phyloP scores from a whole-genome alignment of 2,329 filamentous ascomycete species.

The Microsporum audouinii region DNA sequence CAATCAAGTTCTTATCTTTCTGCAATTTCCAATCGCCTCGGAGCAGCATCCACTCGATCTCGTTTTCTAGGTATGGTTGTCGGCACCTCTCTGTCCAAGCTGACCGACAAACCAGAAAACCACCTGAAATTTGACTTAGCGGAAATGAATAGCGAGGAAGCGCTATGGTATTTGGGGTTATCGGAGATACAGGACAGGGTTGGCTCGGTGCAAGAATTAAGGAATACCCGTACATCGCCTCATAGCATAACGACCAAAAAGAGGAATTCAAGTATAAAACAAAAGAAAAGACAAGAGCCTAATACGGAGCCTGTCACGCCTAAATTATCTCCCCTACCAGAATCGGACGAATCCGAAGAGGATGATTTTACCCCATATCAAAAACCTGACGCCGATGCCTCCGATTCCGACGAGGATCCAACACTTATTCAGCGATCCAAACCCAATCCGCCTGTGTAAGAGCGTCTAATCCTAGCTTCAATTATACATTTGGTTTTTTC shows the following conservation, averaged over 20 bases:
- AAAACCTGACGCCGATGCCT: constrained; percentile 76
- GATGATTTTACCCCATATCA: constrained; percentile 64
- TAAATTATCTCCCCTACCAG: constrained; percentile 46
- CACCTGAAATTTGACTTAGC: constrained; percentile 75
- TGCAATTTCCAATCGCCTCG: constrained; percentile 73
- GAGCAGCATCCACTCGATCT: constrained; percentile 60
- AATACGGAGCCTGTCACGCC: constrained; percentile 11
- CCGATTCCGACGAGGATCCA: constrained; percentile 88
- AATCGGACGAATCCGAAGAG: constrained; percentile 48
- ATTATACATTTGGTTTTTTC: neutral
- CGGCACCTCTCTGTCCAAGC: constrained; percentile 56
- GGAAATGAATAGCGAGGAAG: constrained; percentile 62
- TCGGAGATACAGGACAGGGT: constrained; percentile 50
- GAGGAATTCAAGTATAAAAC: neutral
- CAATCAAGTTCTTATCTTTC: constrained; percentile 63
- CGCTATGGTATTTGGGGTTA: constrained; percentile 61
- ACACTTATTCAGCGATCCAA: constrained; percentile 77
- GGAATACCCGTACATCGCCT: constrained; percentile 10
- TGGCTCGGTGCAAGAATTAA: constrained; percentile 47
- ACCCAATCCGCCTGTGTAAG: constrained; percentile 62
- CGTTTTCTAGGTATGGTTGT: constrained; percentile 82
- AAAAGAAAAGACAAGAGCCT: constrained; percentile 10
- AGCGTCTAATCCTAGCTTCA: constrained; percentile 11
- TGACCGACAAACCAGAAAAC: constrained; percentile 57
- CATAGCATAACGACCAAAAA: constrained; percentile 12